phyloP scores from a whole-genome alignment of 1,284 basidiomycete species.

The Apiotrichum laibachii region DNA sequence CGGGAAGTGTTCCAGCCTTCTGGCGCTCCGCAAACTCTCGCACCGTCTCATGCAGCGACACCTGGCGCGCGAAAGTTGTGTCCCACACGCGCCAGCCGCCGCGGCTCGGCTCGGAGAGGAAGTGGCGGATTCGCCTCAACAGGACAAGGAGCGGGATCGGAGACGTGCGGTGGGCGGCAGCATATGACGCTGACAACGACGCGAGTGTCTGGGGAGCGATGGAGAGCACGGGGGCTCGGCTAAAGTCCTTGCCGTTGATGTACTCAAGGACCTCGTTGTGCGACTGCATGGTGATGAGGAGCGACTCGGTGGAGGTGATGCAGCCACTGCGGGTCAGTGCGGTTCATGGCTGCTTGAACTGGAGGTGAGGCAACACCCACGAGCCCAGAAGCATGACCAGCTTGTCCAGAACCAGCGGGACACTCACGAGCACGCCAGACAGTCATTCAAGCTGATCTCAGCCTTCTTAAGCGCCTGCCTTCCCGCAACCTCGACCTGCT shows the following conservation, averaged over 20 bases:
- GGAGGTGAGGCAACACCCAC: no score
- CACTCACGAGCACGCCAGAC: slow-evolving; percentile 57
- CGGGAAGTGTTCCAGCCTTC: slow-evolving; percentile 61
- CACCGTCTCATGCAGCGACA: slow-evolving; percentile 77
- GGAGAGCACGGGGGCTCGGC: slow-evolving; percentile 71
- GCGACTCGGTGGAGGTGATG: slow-evolving; percentile 95
- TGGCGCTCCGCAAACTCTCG: slow-evolving; percentile 74
- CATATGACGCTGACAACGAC: slow-evolving; percentile 74
- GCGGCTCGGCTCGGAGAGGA: slow-evolving; percentile 48
- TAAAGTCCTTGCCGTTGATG: slow-evolving; percentile 54
- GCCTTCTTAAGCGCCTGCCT: slow-evolving; percentile 77
- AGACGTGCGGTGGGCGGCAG: slow-evolving; percentile 31
- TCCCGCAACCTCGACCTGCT: slow-evolving; percentile 15
- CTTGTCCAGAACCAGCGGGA: not conserved
- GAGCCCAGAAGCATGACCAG: no score
- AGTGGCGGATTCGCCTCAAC: slow-evolving; percentile 65
- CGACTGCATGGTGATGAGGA: slow-evolving; percentile 95
- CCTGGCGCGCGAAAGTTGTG: slow-evolving; percentile 88
- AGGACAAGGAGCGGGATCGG: slow-evolving; percentile 59
- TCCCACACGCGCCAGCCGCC: slow-evolving; percentile 69
- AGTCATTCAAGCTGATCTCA: slow-evolving; percentile 93
- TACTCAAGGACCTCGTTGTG: slow-evolving; percentile 85
- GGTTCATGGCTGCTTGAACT: not conserved
- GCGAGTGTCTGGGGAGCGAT: slow-evolving; percentile 91
- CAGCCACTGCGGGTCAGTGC: slow-evolving; percentile 66